Evolutionary conservation across 2,329 filamentous ascomycete species (phyloP).

Genomic region (Dryadomyces sulphureus): DNA sequence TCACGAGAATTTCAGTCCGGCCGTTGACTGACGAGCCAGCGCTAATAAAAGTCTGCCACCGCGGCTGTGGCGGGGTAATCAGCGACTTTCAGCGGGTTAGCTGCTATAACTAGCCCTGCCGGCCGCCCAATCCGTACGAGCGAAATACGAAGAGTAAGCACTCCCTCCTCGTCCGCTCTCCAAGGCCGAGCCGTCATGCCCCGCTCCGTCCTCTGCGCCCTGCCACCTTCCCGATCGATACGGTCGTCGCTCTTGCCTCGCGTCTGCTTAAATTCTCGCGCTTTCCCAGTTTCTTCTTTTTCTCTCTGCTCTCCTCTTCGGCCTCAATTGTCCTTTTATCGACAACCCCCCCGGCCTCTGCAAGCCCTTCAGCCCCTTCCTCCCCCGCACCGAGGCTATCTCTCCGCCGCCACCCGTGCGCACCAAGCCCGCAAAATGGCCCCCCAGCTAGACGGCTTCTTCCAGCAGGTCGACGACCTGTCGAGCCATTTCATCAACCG

Average conservation of each 20-base stretch:
- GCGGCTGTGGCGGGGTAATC: background rate
- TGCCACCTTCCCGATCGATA: slow-evolving; percentile 11
- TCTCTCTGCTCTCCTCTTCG: background rate
- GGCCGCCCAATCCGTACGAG: background rate
- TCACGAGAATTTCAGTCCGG: background rate
- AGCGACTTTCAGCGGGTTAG: background rate
- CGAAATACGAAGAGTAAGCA: background rate
- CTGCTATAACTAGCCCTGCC: background rate
- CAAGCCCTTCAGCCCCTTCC: background rate
- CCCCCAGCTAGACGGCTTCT: slow-evolving; percentile 79
- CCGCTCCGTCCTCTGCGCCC: slow-evolving; percentile 6
- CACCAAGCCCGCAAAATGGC: slow-evolving; percentile 68
- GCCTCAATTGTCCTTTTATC: background rate
- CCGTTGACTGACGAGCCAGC: background rate
- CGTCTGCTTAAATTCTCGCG: background rate
- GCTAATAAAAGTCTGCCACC: background rate
- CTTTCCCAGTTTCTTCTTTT: background rate
- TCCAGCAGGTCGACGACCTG: slow-evolving; percentile 76
- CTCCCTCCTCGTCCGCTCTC: background rate
- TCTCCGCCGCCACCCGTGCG: slow-evolving; percentile 34
- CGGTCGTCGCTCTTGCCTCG: background rate
- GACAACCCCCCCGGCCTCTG: background rate
- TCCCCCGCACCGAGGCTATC: slow-evolving; percentile 25
- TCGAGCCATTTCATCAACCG: slow-evolving; percentile 77
- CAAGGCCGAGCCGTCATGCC: slow-evolving; percentile 6